Evolutionary conservation across 768 basidiomycete species (phyloP).

Genomic region (Podaxis sp.): DNA sequence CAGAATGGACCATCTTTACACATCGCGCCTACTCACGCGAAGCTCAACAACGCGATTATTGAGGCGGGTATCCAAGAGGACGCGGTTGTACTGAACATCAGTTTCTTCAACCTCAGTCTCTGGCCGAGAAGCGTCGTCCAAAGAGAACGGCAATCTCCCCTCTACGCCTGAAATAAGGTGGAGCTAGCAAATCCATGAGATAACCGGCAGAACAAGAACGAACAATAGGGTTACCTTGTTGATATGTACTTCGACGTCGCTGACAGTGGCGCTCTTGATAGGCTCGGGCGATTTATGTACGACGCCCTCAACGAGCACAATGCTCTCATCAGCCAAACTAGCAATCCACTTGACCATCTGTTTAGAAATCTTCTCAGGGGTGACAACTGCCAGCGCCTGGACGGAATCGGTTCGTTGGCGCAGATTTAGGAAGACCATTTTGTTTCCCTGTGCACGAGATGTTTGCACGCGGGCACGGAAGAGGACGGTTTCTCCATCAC

Average conservation of each 20-base stretch:
- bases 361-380: constrained; percentile 80
- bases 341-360: constrained; percentile 97
- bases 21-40: constrained; percentile 50
- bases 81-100: constrained; percentile 66
- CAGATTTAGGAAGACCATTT: constrained; percentile 91
- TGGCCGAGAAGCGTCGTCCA: constrained; percentile 88
- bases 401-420: constrained; percentile 85
- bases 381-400: constrained; percentile 75
- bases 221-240: constrained; percentile 52
- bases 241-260: constrained; percentile 85
- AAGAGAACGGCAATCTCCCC: constrained; percentile 79
- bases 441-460: constrained; percentile 87
- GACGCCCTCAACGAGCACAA: constrained; percentile 84
- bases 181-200: constrained; percentile 43
- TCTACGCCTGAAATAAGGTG: constrained; percentile 79
- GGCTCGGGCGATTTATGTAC: constrained; percentile 74
- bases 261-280: constrained; percentile 90
- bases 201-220: not conserved
- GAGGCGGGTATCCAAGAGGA: constrained; percentile 89
- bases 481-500: constrained; percentile 71
- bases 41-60: constrained; percentile 94
- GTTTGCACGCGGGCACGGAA: constrained; percentile 91
- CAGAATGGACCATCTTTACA: not conserved
- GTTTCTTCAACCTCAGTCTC: constrained; percentile 63
- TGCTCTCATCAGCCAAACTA: constrained; percentile 75